phyloP scores from a whole-genome alignment of 2,329 filamentous ascomycete genomes.

The Fusarium buxicola region DNA sequence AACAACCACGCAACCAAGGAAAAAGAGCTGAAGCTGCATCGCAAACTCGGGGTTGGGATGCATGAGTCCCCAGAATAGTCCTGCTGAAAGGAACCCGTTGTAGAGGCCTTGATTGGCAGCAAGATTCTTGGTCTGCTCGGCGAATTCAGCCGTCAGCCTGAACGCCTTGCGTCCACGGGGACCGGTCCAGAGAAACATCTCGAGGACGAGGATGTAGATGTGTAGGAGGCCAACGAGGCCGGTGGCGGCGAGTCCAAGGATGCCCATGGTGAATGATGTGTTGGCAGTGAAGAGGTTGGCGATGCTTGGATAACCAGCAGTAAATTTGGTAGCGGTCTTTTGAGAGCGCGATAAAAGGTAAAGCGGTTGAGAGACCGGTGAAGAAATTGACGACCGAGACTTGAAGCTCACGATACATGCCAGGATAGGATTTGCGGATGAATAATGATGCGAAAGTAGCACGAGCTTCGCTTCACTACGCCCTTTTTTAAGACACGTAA shows the following conservation, averaged over 20 bases:
- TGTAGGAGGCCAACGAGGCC: constrained; percentile 56
- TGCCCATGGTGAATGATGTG: constrained; percentile 45
- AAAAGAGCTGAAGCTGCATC: constrained; percentile 60
- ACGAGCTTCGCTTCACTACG: constrained; percentile 10
- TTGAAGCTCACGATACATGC: neutral
- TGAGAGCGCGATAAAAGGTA: neutral
- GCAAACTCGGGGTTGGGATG: constrained; percentile 58
- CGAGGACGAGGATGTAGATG: constrained; percentile 61
- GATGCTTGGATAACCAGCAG: neutral
- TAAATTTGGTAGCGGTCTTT: neutral
- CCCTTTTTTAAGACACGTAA: constrained; percentile 6
- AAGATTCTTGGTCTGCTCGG: constrained; percentile 57
- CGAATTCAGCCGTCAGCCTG: constrained; percentile 57
- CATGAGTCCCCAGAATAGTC: constrained; percentile 59
- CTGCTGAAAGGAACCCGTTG: constrained; percentile 64
- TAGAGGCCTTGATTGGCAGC: constrained; percentile 65
- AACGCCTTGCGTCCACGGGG: constrained; percentile 60
- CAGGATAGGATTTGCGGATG: constrained; percentile 18
- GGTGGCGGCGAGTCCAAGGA: constrained; percentile 51
- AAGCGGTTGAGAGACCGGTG: too few species aligned
- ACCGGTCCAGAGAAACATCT: constrained; percentile 63
- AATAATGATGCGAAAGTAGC: constrained; percentile 30
- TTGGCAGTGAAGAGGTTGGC: neutral
- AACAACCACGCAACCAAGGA: constrained; percentile 58
- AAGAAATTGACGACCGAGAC: neutral